Percentiles rank a stretch among this genome's conserved stretches.
phyloP scores from a whole-genome alignment of 2,329 filamentous ascomycete species.

The Microsporum canis region DNA sequence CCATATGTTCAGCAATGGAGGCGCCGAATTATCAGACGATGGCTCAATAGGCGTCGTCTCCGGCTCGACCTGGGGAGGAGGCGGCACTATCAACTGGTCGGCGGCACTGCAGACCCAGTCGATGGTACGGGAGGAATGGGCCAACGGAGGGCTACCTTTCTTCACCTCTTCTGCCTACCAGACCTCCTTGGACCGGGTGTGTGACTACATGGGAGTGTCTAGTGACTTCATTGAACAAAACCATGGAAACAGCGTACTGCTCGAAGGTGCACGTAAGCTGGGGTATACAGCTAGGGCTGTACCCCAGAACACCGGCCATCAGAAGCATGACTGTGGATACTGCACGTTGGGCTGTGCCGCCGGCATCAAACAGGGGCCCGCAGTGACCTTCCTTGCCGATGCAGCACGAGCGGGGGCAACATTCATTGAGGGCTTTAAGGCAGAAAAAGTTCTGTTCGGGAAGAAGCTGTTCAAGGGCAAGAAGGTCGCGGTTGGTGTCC shows the following conservation, averaged over 20 bases:
- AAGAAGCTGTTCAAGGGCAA: conserved; percentile 36
- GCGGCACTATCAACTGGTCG: conserved; percentile 80
- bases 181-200: conserved; percentile 67
- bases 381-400: conserved; percentile 65
- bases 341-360: conserved; percentile 50
- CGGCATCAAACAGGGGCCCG: conserved; percentile 67
- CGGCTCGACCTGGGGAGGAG: conserved; percentile 70
- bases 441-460: conserved; percentile 59
- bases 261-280: conserved; percentile 63
- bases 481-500: conserved; percentile 56
- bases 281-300: conserved; percentile 59
- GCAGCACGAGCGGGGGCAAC: conserved; percentile 64
- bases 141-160: conserved; percentile 54
- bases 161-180: conserved; percentile 67
- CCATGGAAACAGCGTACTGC: conserved; percentile 55
- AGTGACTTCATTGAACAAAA: conserved; percentile 59
- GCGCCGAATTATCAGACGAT: conserved; percentile 46
- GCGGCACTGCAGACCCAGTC: conserved; percentile 57
- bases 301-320: conserved; percentile 67
- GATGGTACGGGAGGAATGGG: conserved; percentile 73
- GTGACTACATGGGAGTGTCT: conserved; percentile 63
- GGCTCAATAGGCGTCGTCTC: conserved; percentile 50
- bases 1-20: conserved; percentile 60
- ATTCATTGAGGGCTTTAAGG: conserved; percentile 75
- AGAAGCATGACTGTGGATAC: conserved; percentile 62